Percentiles rank a stretch among this genome's conserved stretches.
These are phyloP conservation scores for Aspergillus quadrilineatus DNA, from an alignment of 2,329 filamentous ascomycete genomes.

Conservation along the genomic window DNA sequence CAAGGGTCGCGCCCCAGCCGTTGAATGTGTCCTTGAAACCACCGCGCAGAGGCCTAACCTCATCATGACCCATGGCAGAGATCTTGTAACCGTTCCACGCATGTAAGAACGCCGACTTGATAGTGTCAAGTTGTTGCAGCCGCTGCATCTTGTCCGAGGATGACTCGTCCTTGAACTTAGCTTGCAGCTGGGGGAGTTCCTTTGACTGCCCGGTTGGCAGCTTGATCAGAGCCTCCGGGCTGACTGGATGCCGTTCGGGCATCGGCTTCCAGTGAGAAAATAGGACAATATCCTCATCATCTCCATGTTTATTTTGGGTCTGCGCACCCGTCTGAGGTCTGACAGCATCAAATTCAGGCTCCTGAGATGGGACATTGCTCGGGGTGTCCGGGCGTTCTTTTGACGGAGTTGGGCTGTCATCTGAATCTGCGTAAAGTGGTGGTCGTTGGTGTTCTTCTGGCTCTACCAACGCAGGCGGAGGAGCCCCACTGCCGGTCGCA, in stretches of 20 bases:
- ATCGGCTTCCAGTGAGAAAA: slow-evolving; percentile 70
- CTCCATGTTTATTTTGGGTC: slow-evolving; percentile 36
- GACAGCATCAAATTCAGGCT: slow-evolving; percentile 1
- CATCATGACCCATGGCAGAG: slow-evolving; percentile 82
- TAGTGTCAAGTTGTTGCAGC: slow-evolving; percentile 60
- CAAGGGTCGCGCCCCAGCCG: slow-evolving; percentile 84
- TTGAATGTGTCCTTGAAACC: slow-evolving; percentile 77
- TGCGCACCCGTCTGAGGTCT: slow-evolving; percentile 20
- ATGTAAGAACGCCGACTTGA: slow-evolving; percentile 72
- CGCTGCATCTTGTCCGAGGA: slow-evolving; percentile 61
- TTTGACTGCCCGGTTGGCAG: slow-evolving; percentile 72
- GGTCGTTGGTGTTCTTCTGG: slow-evolving; percentile 2
- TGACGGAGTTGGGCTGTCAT: slow-evolving; percentile 1
- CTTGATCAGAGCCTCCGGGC: slow-evolving; percentile 66
- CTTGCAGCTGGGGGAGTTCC: slow-evolving; percentile 73
- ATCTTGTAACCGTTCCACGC: slow-evolving; percentile 81
- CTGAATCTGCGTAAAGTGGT: not conserved
- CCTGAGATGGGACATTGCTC: slow-evolving; percentile 5
- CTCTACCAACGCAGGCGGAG: slow-evolving; percentile 2
- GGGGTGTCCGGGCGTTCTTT: slow-evolving; percentile 1
- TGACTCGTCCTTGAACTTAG: slow-evolving; percentile 65
- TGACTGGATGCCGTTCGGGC: slow-evolving; percentile 74
- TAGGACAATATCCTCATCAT: slow-evolving; percentile 27
- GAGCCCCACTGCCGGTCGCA: not conserved
- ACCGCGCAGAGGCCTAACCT: slow-evolving; percentile 71